A percentile compares a stretch with the other conserved stretches of the same genome.
These are phyloP conservation scores for Scalesia atractyloides DNA, from an alignment of 129 eudicot species.

Conservation along the genomic window DNA sequence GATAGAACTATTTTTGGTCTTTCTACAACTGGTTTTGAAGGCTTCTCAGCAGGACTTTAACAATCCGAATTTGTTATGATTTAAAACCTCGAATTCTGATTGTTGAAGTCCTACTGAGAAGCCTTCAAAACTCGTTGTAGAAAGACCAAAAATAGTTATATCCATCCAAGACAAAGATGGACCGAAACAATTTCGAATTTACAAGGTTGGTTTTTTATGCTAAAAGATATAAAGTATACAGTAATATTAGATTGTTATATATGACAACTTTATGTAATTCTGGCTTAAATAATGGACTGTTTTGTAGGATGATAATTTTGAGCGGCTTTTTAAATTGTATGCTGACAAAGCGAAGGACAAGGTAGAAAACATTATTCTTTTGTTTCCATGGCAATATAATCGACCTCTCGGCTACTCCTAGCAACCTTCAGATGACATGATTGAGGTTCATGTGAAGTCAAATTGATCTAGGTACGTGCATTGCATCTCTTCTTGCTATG, in stretches of 20 bases:
- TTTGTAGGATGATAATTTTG: constrained; percentile 84
- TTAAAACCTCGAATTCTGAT: constrained; percentile 36
- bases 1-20: constrained; percentile 50
- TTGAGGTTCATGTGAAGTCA: constrained; percentile 79
- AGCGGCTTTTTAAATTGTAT: constrained; percentile 68
- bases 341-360: constrained; percentile 60
- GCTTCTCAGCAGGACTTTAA: no score
- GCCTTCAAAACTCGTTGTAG: constrained; percentile 49
- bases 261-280: not conserved
- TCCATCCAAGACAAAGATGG: constrained; percentile 81
- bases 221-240: not conserved
- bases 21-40: constrained; percentile 17
- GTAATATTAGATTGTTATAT: not conserved
- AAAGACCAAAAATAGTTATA: constrained; percentile 71
- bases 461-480: constrained; percentile 49
- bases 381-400: constrained; percentile 87
- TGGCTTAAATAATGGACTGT: constrained; percentile 4
- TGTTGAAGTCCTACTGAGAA: constrained; percentile 33
- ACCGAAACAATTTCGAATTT: constrained; percentile 63
- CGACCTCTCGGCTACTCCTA: constrained; percentile 68
- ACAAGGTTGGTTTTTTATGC: constrained; percentile 40
- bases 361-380: constrained; percentile 53
- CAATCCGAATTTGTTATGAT: no score
- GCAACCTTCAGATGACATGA: constrained; percentile 71
- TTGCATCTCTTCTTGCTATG: not conserved